A percentile compares a stretch with the other conserved stretches of the same genome.
Conservation (phyloP, 179 eudicot species). For the Sideroxylon spinosum region DNA sequence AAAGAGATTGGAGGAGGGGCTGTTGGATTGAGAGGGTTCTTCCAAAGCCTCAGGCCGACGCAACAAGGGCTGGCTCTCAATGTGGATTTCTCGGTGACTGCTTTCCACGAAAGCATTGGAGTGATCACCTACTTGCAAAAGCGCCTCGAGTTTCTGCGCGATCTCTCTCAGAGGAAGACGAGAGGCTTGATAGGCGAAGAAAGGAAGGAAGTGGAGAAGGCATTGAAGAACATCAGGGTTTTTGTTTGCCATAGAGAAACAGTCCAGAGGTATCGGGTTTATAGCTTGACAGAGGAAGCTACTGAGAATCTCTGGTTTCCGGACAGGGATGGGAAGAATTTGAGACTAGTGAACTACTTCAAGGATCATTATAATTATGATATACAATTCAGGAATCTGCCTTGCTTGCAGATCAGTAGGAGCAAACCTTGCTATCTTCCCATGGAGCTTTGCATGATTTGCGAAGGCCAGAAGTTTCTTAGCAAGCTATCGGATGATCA, state of each 20-base stretch:
- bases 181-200: conserved; percentile 49
- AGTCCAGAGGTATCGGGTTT: conserved; percentile 68
- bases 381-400: conserved; percentile 67
- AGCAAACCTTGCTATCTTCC: conserved; percentile 87
- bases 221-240: conserved; percentile 65
- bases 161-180: conserved; percentile 43
- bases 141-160: conserved; percentile 54
- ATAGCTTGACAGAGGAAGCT: conserved; percentile 68
- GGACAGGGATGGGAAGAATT: conserved; percentile 61
- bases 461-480: conserved; percentile 93
- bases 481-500: conserved; percentile 95
- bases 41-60: conserved; percentile 88
- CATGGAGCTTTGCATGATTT: conserved; percentile 91
- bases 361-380: conserved; percentile 84
- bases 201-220: conserved; percentile 72
- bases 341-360: conserved; percentile 65
- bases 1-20: conserved; percentile 90
- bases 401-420: conserved; percentile 90
- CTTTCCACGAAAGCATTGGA: conserved; percentile 88
- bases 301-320: conserved; percentile 74
- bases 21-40: conserved; percentile 75
- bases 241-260: conserved; percentile 90
- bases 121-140: conserved; percentile 68
- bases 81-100: conserved; percentile 82
- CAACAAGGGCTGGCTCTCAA: conserved; percentile 93